Percentiles rank a stretch among this genome's conserved stretches.
These are phyloP conservation scores for Sisymbrium altissimum DNA, from an alignment of 345 rosid species.

Conservation along the genomic window DNA sequence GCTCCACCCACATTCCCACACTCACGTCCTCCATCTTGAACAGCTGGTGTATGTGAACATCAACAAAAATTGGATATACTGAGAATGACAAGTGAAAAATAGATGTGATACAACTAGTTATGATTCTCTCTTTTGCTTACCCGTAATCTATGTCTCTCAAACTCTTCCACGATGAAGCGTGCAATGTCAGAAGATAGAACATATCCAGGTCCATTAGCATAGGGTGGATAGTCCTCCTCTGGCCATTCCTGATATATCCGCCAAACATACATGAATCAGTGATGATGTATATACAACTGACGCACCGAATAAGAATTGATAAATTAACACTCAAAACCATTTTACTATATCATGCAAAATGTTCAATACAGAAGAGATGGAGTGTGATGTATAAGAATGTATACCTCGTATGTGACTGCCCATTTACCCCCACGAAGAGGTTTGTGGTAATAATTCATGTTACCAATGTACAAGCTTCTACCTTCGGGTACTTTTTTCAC, in stretches of 20 bases:
- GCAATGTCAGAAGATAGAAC: conserved; percentile 78
- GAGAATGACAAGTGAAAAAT: neutral
- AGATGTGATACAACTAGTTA: neutral
- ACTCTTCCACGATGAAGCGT: conserved; percentile 64
- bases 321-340: neutral
- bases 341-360: neutral
- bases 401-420: conserved; percentile 97
- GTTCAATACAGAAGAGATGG: conserved; percentile 5
- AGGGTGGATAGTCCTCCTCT: conserved; percentile 95
- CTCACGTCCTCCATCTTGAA: conserved; percentile 99
- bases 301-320: neutral
- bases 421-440: conserved; percentile 93
- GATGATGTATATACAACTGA: neutral
- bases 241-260: conserved; percentile 77
- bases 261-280: neutral
- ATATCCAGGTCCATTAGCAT: conserved; percentile 96
- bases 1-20: conserved; percentile 99
- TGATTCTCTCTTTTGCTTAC: conserved; percentile 39
- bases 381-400: conserved; percentile 4
- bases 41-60: conserved; percentile 44
- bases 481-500: conserved; percentile 55
- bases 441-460: conserved; percentile 82
- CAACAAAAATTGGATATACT: neutral
- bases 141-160: conserved; percentile 72
- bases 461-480: conserved; percentile 76